phyloP scores from a whole-genome alignment of 306 rosid species.

The Cucumis hystrix region DNA sequence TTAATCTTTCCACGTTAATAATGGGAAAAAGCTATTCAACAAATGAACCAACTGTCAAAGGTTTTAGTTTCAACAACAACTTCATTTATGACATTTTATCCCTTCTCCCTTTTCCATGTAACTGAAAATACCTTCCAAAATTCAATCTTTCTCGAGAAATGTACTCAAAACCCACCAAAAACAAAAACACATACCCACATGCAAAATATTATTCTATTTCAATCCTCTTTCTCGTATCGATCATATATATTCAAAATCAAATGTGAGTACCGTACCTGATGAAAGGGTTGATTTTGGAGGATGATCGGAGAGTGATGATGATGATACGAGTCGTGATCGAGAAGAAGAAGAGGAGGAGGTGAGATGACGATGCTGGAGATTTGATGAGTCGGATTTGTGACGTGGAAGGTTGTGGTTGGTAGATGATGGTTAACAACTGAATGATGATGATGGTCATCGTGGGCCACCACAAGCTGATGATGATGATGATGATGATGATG shows the following conservation, averaged over 20 bases:
- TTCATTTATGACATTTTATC: not conserved
- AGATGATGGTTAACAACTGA: constrained; percentile 7
- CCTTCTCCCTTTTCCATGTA: not conserved
- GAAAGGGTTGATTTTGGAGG: constrained; percentile 66
- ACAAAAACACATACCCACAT: not conserved
- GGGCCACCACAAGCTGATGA: constrained; percentile 16
- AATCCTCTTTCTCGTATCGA: no score
- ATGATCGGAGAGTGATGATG: constrained; percentile 46
- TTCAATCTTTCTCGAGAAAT: constrained; percentile 7
- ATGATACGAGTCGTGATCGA: constrained; percentile 60
- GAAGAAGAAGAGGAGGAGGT: constrained; percentile 64
- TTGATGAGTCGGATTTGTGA: constrained; percentile 54
- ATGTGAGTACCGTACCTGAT: constrained; percentile 26
- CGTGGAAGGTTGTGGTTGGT: constrained; percentile 43
- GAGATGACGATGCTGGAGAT: constrained; percentile 61
- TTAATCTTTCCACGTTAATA: not conserved
- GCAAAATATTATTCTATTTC: no score
- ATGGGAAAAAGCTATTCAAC: not conserved
- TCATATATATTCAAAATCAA: no score
- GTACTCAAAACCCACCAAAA: not conserved
- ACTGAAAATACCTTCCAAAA: constrained; percentile 4
- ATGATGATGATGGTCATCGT: constrained; percentile 16
- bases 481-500: constrained; percentile 27
- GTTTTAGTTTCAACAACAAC: not conserved
- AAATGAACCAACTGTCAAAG: not conserved